phyloP scores from a whole-genome alignment of 805 yeast genomes.

The Ogataea haglerorum region DNA sequence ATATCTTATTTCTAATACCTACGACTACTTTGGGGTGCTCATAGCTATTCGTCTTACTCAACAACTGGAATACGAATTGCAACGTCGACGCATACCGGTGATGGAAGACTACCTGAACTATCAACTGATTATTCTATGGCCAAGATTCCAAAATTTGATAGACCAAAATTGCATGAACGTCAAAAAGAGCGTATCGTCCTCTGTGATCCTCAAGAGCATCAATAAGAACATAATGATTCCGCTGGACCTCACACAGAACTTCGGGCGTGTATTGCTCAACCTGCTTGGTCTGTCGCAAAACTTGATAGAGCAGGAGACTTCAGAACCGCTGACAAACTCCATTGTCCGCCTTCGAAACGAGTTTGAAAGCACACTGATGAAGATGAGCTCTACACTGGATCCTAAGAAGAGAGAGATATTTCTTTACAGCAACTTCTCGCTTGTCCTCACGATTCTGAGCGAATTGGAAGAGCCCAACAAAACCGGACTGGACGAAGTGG shows the following conservation, averaged over 20 bases:
- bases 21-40: conserved; percentile 76
- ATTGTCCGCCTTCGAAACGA: conserved; percentile 70
- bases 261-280: conserved; percentile 69
- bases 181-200: conserved; percentile 48
- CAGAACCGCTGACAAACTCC: conserved; percentile 73
- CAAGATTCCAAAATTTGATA: conserved; percentile 70
- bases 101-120: conserved; percentile 67
- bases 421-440: conserved; percentile 66
- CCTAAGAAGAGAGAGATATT: conserved; percentile 61
- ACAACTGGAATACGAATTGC: conserved; percentile 59
- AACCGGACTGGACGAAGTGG: conserved; percentile 16
- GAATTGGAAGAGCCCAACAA: conserved; percentile 35
- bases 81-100: conserved; percentile 66
- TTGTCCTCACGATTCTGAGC: conserved; percentile 54
- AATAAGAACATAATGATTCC: conserved; percentile 40
- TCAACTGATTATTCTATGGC: conserved; percentile 75
- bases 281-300: conserved; percentile 52
- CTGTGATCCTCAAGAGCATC: conserved; percentile 26
- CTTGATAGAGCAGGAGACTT: conserved; percentile 32
- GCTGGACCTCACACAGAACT: conserved; percentile 71
- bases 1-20: conserved; percentile 38
- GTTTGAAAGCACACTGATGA: conserved; percentile 75
- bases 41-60: conserved; percentile 72
- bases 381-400: conserved; percentile 49
- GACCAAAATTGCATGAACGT: conserved; percentile 75